Percentiles rank a stretch among this genome's conserved stretches.
Evolutionary conservation across 2,329 filamentous ascomycete genomes (phyloP).

Genomic region (Paecilomyces formosus): DNA sequence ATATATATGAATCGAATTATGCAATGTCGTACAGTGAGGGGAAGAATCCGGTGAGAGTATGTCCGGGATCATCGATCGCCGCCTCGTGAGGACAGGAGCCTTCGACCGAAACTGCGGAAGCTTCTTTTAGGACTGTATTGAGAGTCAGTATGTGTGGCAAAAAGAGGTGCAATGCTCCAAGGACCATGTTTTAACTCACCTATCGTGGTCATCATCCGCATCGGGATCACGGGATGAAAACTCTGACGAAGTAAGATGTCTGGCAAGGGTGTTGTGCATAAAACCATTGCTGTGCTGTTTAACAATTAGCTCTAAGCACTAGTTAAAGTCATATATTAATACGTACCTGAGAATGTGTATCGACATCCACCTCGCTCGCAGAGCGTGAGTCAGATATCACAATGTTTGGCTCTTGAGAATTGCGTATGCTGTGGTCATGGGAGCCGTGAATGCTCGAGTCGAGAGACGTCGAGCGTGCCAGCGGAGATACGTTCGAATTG

Average conservation of each 20-base stretch:
- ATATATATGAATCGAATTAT: not conserved
- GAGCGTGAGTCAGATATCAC: constrained; percentile 24
- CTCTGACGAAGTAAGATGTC: constrained; percentile 26
- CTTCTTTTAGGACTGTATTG: constrained; percentile 20
- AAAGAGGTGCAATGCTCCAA: not conserved
- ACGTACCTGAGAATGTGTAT: constrained; percentile 33
- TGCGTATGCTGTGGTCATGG: constrained; percentile 5
- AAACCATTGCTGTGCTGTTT: constrained; percentile 24
- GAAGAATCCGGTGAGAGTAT: not conserved
- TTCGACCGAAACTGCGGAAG: constrained; percentile 30
- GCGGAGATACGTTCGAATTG: constrained; percentile 29
- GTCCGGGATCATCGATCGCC: not conserved
- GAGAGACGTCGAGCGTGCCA: constrained; percentile 26
- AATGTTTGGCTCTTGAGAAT: constrained; percentile 13
- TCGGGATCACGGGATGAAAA: constrained; percentile 10
- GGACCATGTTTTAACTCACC: constrained; percentile 15
- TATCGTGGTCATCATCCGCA: constrained; percentile 22
- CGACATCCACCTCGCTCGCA: constrained; percentile 27
- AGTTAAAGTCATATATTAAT: not conserved
- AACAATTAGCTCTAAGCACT: constrained; percentile 9
- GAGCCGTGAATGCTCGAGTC: constrained; percentile 18
- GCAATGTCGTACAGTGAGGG: not conserved
- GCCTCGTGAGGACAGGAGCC: constrained; percentile 22
- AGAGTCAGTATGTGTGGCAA: constrained; percentile 3
- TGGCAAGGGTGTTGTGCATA: constrained; percentile 19